Evolutionary conservation across 805 yeast genomes (phyloP).

Genomic region (Candida nitratophila): DNA sequence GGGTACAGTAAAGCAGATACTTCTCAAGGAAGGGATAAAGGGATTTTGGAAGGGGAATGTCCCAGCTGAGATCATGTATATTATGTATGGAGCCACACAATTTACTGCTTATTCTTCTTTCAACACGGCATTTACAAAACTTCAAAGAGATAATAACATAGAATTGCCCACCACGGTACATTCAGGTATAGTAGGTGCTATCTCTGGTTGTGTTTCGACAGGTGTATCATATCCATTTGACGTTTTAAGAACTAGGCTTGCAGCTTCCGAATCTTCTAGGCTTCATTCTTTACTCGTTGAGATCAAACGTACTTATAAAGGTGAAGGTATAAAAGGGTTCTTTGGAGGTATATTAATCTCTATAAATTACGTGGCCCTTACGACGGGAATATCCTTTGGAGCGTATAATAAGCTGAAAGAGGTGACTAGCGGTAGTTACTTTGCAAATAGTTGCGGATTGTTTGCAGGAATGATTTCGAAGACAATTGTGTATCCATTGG

Average conservation of each 20-base stretch:
- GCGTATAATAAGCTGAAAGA: conserved; percentile 49
- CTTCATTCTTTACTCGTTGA: conserved; percentile 29
- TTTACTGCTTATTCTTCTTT: conserved; percentile 62
- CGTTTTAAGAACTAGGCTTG: conserved; percentile 78
- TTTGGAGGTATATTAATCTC: conserved; percentile 45
- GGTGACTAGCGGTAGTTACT: conserved; percentile 25
- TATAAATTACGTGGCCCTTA: conserved; percentile 56
- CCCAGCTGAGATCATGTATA: conserved; percentile 84
- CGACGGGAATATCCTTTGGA: conserved; percentile 72
- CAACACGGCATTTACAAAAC: conserved; percentile 34
- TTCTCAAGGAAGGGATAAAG: conserved; percentile 45
- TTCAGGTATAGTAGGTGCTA: conserved; percentile 57
- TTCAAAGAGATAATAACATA: conserved; percentile 17
- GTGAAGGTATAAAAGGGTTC: conserved; percentile 37
- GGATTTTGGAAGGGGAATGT: conserved; percentile 96
- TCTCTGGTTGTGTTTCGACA: conserved; percentile 75
- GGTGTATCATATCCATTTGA: conserved; percentile 82
- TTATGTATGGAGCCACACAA: conserved; percentile 80
- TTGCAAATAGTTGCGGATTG: conserved; percentile 60
- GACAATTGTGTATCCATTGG: conserved; percentile 75
- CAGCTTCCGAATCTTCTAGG: conserved; percentile 43
- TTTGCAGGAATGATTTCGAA: conserved; percentile 75
- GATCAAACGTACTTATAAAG: conserved; percentile 24
- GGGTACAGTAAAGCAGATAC: conserved; percentile 34
- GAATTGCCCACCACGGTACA: conserved; percentile 31